Percentiles rank a stretch among this genome's conserved stretches.
Conservation (phyloP, 148 eudicot genomes). For the Arctostaphylos glauca region DNA sequence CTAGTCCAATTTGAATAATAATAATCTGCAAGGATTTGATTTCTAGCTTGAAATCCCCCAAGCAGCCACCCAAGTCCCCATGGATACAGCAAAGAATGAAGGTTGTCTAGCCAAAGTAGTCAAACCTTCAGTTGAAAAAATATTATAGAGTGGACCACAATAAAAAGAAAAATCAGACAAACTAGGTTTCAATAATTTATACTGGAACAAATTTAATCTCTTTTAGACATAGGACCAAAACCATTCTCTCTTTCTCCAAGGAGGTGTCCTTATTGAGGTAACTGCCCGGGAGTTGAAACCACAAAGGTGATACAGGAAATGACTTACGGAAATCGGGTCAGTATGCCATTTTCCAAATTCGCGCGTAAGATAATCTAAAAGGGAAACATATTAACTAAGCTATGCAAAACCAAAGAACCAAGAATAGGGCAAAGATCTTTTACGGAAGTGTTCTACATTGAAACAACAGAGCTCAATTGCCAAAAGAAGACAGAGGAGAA, state of each 20-base stretch:
- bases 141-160: not conserved
- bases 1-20: not conserved
- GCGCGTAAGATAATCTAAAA: not conserved
- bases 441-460: not conserved
- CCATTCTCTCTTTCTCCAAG: not conserved
- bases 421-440: not conserved
- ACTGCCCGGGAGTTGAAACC: not conserved
- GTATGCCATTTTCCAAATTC: not conserved
- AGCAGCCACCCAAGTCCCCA: not conserved
- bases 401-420: not conserved
- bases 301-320: not conserved
- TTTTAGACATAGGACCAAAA: not conserved
- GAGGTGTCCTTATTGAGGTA: not conserved
- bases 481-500: not conserved
- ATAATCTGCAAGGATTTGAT: not conserved
- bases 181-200: not conserved
- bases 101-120: not conserved
- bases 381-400: not conserved
- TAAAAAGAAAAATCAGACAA: not conserved
- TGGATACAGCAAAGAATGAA: not conserved
- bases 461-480: not conserved
- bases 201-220: not conserved
- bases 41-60: not conserved
- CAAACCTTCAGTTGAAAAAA: not conserved
- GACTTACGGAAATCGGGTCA: not conserved